phyloP scores from a whole-genome alignment of 2,329 filamentous ascomycete genomes.

The Penicillium sp. region DNA sequence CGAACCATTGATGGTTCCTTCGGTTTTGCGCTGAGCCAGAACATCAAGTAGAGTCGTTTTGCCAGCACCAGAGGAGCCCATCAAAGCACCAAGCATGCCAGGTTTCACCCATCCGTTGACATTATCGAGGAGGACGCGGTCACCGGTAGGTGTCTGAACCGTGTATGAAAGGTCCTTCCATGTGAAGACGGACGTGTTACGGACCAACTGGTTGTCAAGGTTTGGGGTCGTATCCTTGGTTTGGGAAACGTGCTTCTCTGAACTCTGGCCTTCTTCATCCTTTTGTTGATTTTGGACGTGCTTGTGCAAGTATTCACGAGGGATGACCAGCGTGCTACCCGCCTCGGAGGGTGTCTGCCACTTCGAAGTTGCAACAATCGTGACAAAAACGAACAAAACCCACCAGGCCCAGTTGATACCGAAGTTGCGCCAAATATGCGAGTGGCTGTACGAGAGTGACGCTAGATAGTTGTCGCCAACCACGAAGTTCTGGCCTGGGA shows the following conservation, averaged over 20 bases:
- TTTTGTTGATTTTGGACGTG: constrained; percentile 28
- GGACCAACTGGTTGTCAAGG: constrained; percentile 51
- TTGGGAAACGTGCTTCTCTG: constrained; percentile 27
- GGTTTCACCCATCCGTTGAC: constrained; percentile 76
- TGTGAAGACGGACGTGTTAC: constrained; percentile 69
- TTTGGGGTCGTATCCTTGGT: constrained; percentile 22
- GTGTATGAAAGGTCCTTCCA: constrained; percentile 73
- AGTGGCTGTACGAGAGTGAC: constrained; percentile 55
- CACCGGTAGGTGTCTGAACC: constrained; percentile 59
- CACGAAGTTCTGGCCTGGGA: constrained; percentile 50
- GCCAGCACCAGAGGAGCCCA: constrained; percentile 76
- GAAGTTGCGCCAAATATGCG: constrained; percentile 60
- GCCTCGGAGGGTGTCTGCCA: constrained; percentile 58
- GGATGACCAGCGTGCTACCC: constrained; percentile 60
- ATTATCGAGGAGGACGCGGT: constrained; percentile 61
- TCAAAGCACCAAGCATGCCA: constrained; percentile 72
- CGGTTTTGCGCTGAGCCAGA: constrained; percentile 67
- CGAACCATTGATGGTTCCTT: constrained; percentile 61
- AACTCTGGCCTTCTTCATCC: constrained; percentile 53
- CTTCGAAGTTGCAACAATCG: constrained; percentile 56
- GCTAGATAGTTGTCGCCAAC: constrained; percentile 60
- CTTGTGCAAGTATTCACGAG: constrained; percentile 57
- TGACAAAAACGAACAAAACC: constrained; percentile 59
- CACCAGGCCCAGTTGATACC: constrained; percentile 65
- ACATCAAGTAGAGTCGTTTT: constrained; percentile 76